Conservation (phyloP, 2,329 filamentous ascomycete genomes). For the Akanthomyces lecanii region DNA sequence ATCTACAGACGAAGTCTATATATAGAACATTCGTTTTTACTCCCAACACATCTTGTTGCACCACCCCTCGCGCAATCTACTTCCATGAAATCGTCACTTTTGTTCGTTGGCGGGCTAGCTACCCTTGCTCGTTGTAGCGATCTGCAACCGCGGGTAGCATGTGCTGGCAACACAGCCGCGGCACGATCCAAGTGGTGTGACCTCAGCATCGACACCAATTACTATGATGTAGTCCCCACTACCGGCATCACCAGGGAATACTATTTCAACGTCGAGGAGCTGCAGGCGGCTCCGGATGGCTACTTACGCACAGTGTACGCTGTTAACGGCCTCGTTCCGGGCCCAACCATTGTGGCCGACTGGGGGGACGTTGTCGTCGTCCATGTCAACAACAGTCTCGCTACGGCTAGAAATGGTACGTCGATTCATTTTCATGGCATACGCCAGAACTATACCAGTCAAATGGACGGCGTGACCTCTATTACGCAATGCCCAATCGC, state of each 20-base stretch:
- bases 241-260: conserved; percentile 50
- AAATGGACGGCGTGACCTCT: conserved; percentile 52
- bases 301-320: conserved; percentile 37
- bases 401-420: conserved; percentile 47
- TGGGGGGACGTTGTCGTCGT: conserved; percentile 43
- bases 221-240: conserved; percentile 35
- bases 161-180: conserved; percentile 29
- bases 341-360: conserved; percentile 52
- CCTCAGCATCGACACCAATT: conserved; percentile 46
- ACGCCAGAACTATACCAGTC: conserved; percentile 49
- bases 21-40: too few species aligned
- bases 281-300: conserved; percentile 43
- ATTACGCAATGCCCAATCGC: conserved; percentile 49
- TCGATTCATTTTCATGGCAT: conserved; percentile 62
- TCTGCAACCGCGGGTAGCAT: conserved; percentile 13
- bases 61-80: too few species aligned
- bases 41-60: too few species aligned
- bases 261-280: conserved; percentile 39
- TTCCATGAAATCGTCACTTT: neutral
- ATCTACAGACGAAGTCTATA: too few species aligned
- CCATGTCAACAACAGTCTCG: conserved; percentile 52
- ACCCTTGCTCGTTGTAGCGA: neutral
- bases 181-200: conserved; percentile 38
- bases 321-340: conserved; percentile 56
- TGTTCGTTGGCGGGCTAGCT: neutral